These are phyloP conservation scores for Scalesia atractyloides DNA, from an alignment of 129 eudicot species.

Conservation along the genomic window DNA sequence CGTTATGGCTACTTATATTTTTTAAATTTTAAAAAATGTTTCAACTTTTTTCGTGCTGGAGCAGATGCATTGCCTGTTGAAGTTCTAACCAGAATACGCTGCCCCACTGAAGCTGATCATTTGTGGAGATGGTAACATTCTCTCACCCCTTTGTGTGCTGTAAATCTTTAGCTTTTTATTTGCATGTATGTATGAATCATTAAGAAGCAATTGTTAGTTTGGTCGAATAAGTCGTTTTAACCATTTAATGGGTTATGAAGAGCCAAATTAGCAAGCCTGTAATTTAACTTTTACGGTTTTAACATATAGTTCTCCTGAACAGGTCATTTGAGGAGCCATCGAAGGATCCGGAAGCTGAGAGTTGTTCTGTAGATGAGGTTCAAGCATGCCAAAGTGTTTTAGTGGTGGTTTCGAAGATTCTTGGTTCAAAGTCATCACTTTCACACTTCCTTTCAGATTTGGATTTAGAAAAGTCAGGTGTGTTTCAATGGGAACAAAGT, in stretches of 20 bases:
- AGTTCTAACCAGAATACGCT: slow-evolving; percentile 56
- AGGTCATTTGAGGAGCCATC: slow-evolving; percentile 78
- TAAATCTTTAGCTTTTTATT: not conserved
- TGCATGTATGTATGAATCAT: not conserved
- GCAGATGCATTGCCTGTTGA: slow-evolving; percentile 28
- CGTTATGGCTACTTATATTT: not conserved
- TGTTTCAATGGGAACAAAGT: slow-evolving; percentile 68
- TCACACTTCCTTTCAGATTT: slow-evolving; percentile 33
- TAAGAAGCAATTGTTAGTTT: not conserved
- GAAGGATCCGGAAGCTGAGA: slow-evolving; percentile 44
- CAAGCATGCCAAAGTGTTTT: slow-evolving; percentile 71
- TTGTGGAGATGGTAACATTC: slow-evolving; percentile 81
- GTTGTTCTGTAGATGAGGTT: slow-evolving; percentile 45
- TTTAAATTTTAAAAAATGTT: not conserved
- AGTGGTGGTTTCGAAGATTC: slow-evolving; percentile 41
- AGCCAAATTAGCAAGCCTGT: not conserved
- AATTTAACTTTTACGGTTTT: not conserved
- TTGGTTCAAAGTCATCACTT: slow-evolving; percentile 45
- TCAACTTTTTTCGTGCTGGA: not conserved
- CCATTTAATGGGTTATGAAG: not conserved
- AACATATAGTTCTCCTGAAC: slow-evolving; percentile 9
- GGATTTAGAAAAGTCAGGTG: slow-evolving; percentile 50
- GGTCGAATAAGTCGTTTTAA: not conserved
- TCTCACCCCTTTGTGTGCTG: not conserved
- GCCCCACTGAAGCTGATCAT: slow-evolving; percentile 69